These are phyloP conservation scores for Amanita fuliginea DNA, from an alignment of 768 basidiomycete species.

Conservation along the genomic window DNA sequence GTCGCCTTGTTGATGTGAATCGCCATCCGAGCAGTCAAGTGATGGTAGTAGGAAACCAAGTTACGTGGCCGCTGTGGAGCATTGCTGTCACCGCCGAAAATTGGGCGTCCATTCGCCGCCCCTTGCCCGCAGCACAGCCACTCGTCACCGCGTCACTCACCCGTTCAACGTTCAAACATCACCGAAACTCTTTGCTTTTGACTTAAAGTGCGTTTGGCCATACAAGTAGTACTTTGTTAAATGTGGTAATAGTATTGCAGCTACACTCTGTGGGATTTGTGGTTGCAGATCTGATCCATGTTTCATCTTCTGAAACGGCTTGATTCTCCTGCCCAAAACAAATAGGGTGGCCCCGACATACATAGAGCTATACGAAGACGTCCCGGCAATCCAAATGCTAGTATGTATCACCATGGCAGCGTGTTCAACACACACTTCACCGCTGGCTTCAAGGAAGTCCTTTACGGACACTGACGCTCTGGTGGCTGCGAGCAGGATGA, in stretches of 20 bases:
- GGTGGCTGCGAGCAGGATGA: too few relatives aligned
- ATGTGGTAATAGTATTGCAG: slow-evolving; percentile 25
- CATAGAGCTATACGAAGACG: slow-evolving; percentile 68
- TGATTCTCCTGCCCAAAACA: slow-evolving; percentile 41
- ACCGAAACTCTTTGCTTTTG: slow-evolving; percentile 68
- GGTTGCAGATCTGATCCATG: slow-evolving; percentile 20
- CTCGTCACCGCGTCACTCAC: too few relatives aligned
- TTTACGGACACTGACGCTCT: too few relatives aligned
- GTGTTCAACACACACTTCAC: slow-evolving; percentile 66
- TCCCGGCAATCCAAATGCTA: slow-evolving; percentile 49
- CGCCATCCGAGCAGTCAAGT: not conserved
- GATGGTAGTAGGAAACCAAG: not conserved
- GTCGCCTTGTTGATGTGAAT: slow-evolving; percentile 19
- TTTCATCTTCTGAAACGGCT: too few relatives aligned
- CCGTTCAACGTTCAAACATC: too few relatives aligned
- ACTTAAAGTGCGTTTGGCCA: slow-evolving; percentile 49
- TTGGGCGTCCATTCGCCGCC: too few relatives aligned
- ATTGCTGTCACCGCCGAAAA: not conserved
- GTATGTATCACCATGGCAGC: slow-evolving; percentile 49
- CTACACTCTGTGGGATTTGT: slow-evolving; percentile 80
- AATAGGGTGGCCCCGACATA: slow-evolving; percentile 39
- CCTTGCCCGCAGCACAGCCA: not conserved
- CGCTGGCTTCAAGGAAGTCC: too few relatives aligned
- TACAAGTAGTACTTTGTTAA: not conserved
- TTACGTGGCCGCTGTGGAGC: not conserved